Conservation (phyloP, 192 early-diverging fungal species). For the Chytriomyces hyalinus region DNA sequence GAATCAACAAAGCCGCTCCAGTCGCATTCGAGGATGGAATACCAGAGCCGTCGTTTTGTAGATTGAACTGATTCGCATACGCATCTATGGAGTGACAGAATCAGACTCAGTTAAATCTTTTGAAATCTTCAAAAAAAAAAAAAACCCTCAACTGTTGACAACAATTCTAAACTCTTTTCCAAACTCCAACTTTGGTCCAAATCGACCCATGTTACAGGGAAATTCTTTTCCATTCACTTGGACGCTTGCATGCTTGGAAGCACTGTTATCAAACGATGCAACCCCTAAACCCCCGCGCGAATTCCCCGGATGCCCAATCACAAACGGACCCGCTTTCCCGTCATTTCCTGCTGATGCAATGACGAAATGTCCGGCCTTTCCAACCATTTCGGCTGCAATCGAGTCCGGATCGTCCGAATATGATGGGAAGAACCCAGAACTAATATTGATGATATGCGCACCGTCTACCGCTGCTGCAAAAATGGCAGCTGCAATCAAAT, state of each 20-base stretch:
- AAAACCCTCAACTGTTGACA: slow-evolving; percentile 14
- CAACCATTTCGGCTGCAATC: background rate
- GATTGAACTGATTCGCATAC: background rate
- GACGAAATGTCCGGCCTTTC: slow-evolving; percentile 39
- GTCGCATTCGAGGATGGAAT: background rate
- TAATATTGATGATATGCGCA: slow-evolving; percentile 84
- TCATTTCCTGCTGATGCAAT: slow-evolving; percentile 81
- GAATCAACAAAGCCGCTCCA: slow-evolving; percentile 3
- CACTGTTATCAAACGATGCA: slow-evolving; percentile 33
- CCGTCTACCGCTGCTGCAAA: slow-evolving; percentile 69
- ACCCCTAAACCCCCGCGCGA: slow-evolving; percentile 24
- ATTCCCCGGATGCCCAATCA: slow-evolving; percentile 37
- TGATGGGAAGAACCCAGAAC: slow-evolving; percentile 64
- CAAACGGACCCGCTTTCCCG: slow-evolving; percentile 62
- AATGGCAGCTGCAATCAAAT: slow-evolving; percentile 79
- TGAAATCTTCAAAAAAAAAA: background rate
- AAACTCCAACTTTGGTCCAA: background rate
- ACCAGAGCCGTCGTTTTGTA: slow-evolving; percentile 9
- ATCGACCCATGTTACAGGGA: background rate
- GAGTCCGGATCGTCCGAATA: background rate
- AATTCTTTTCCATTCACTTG: slow-evolving; percentile 25
- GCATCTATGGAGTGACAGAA: background rate
- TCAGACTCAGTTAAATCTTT: background rate
- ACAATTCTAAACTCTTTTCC: slow-evolving; percentile 21
- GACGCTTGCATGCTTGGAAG: slow-evolving; percentile 8